Percentiles rank a stretch among this genome's conserved stretches.
Conservation (phyloP, 345 rosid genomes). For the Capsella bursapastoris region DNA sequence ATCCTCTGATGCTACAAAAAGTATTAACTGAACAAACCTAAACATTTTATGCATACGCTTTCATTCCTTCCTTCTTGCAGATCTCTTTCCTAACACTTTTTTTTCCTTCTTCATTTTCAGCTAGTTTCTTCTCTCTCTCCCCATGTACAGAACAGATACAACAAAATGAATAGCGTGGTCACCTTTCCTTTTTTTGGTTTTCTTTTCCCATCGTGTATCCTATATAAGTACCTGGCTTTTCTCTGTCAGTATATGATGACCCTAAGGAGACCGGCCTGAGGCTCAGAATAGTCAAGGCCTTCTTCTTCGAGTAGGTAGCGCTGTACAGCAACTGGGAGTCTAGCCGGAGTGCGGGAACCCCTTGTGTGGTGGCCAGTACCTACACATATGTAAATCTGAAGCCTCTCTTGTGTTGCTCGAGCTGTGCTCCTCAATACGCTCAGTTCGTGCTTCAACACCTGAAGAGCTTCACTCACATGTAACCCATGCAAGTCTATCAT, state of each 20-base stretch:
- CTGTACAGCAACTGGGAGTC: constrained; percentile 94
- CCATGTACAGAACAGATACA: constrained; percentile 51
- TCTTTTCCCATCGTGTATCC: constrained; percentile 27
- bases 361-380: constrained; percentile 97
- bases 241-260: constrained; percentile 71
- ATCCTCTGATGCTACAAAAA: constrained; percentile 43
- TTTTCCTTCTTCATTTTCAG: constrained; percentile 30
- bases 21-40: constrained; percentile 44
- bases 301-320: constrained; percentile 90
- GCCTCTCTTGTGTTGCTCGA: constrained; percentile 74
- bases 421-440: constrained; percentile 72
- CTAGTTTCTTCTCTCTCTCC: constrained; percentile 26
- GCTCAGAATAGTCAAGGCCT: constrained; percentile 83
- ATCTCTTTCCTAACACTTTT: constrained; percentile 35
- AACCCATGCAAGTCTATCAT: constrained; percentile 98
- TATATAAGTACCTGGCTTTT: constrained; percentile 39
- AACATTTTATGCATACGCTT: constrained; percentile 38
- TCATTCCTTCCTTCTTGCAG: constrained; percentile 22
- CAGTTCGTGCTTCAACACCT: constrained; percentile 82
- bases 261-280: constrained; percentile 94
- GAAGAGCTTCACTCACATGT: constrained; percentile 90
- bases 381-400: constrained; percentile 89
- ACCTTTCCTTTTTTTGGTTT: background rate
- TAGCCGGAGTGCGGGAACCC: constrained; percentile 86
- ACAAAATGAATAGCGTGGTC: constrained; percentile 39